Conservation (phyloP, 441 rosid genomes). For the Adansonia madagascariensis region DNA sequence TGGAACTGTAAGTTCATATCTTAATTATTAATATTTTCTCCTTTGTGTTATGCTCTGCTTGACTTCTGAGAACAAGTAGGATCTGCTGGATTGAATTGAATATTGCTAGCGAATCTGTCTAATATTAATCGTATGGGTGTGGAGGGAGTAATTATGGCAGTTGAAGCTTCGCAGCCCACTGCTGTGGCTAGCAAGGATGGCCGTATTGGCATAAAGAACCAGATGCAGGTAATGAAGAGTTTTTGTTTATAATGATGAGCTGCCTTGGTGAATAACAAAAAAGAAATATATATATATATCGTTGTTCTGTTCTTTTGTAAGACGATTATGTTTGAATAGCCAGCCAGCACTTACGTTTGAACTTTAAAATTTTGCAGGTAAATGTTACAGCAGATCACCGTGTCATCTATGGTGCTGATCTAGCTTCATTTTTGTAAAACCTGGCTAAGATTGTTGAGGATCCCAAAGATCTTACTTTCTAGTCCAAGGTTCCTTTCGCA, state of each 20-base stretch:
- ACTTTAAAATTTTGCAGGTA: slow-evolving; percentile 57
- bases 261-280: background rate
- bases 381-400: slow-evolving; percentile 94
- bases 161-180: slow-evolving; percentile 84
- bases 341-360: slow-evolving; percentile 5
- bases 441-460: slow-evolving; percentile 80
- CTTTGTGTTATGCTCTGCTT: slow-evolving; percentile 11
- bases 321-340: slow-evolving; percentile 17
- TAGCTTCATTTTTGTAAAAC: slow-evolving; percentile 87
- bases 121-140: slow-evolving; percentile 23
- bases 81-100: background rate
- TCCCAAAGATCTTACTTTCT: slow-evolving; percentile 85
- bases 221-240: slow-evolving; percentile 74
- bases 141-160: slow-evolving; percentile 98
- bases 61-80: background rate
- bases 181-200: slow-evolving; percentile 86
- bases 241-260: background rate
- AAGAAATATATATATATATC: background rate
- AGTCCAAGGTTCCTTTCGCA: slow-evolving; percentile 16
- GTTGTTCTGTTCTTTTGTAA: background rate
- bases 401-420: slow-evolving; percentile 90
- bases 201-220: slow-evolving; percentile 85
- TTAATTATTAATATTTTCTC: background rate
- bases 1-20: slow-evolving; percentile 72
- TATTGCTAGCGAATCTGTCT: background rate